Conservation (phyloP, 1,284 basidiomycete genomes). For the Apiotrichum sp. region DNA sequence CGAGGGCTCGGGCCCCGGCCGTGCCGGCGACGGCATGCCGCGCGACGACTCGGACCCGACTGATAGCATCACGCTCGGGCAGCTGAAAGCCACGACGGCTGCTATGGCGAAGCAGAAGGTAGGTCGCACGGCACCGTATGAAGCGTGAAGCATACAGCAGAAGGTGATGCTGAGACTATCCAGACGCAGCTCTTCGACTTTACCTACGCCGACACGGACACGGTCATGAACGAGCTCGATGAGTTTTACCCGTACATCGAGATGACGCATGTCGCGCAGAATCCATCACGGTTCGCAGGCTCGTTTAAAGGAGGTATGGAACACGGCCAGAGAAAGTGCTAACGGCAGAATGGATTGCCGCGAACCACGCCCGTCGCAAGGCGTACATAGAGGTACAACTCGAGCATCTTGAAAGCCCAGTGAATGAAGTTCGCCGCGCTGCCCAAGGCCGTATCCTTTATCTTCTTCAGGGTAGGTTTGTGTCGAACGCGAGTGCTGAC, state of each 20-base stretch:
- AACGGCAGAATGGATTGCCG: conserved; percentile 68
- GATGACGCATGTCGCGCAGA: conserved; percentile 83
- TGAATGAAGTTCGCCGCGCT: conserved; percentile 73
- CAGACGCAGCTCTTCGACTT: conserved; percentile 79
- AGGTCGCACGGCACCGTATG: background rate
- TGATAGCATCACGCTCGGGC: conserved; percentile 34
- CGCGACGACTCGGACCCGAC: conserved; percentile 12
- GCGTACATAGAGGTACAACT: conserved; percentile 71
- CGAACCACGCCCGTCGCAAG: conserved; percentile 54
- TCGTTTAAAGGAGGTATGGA: conserved; percentile 63
- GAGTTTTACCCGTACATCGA: conserved; percentile 99
- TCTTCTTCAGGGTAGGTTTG: conserved; percentile 83
- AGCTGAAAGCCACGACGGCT: conserved; percentile 28
- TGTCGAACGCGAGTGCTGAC: too few relatives aligned
- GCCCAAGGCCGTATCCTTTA: conserved; percentile 84
- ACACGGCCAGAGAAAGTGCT: too few relatives aligned
- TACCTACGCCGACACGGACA: conserved; percentile 90
- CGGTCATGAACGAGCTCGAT: conserved; percentile 89
- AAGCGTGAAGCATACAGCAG: too few relatives aligned
- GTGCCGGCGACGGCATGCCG: conserved; percentile 12
- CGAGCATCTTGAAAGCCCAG: conserved; percentile 76
- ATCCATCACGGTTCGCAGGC: conserved; percentile 78
- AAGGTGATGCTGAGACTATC: background rate
- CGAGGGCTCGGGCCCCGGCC: conserved; percentile 9
- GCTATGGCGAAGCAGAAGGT: conserved; percentile 30